Evolutionary conservation across 495 filamentous ascomycete genomes (phyloP).

Genomic region (Penicillium steckii): DNA sequence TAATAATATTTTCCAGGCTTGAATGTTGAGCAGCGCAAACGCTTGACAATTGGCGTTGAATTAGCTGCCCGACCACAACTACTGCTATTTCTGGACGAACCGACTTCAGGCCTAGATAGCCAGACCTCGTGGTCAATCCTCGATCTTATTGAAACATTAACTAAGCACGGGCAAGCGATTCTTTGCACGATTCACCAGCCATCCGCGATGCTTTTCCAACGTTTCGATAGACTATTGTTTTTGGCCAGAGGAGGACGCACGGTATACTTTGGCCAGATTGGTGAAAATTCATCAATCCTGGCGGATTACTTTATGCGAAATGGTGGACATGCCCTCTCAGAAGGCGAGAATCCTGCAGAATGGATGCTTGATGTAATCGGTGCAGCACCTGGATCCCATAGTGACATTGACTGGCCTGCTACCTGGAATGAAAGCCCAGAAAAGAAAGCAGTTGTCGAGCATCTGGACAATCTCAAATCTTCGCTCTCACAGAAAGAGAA

Average conservation of each 20-base stretch:
- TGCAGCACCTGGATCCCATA: conserved; percentile 73
- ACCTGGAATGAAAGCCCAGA: conserved; percentile 77
- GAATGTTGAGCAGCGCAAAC: conserved; percentile 68
- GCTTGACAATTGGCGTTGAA: neutral
- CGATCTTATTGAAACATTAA: conserved; percentile 73
- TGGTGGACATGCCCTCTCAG: conserved; percentile 63
- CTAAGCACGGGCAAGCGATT: conserved; percentile 83
- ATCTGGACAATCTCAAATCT: conserved; percentile 62
- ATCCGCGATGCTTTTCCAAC: conserved; percentile 84
- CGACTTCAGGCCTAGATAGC: conserved; percentile 59
- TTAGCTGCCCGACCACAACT: conserved; percentile 1
- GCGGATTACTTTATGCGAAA: conserved; percentile 74
- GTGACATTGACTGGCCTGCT: conserved; percentile 75
- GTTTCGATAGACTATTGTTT: conserved; percentile 85
- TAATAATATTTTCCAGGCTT: conserved; percentile 31
- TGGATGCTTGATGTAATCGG: conserved; percentile 94
- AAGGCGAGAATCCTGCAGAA: conserved; percentile 77
- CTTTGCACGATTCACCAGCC: conserved; percentile 95
- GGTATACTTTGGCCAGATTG: conserved; percentile 85
- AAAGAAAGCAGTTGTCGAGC: conserved; percentile 56
- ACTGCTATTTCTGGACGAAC: conserved; percentile 34
- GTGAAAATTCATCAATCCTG: conserved; percentile 65
- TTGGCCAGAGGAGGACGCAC: conserved; percentile 63
- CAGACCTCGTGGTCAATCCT: conserved; percentile 72
- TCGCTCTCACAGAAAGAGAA: conserved; percentile 39